Evolutionary conservation across 225 moss, liverwort and hornwort species (phyloP).

Genomic region (Lunularia cruciata): DNA sequence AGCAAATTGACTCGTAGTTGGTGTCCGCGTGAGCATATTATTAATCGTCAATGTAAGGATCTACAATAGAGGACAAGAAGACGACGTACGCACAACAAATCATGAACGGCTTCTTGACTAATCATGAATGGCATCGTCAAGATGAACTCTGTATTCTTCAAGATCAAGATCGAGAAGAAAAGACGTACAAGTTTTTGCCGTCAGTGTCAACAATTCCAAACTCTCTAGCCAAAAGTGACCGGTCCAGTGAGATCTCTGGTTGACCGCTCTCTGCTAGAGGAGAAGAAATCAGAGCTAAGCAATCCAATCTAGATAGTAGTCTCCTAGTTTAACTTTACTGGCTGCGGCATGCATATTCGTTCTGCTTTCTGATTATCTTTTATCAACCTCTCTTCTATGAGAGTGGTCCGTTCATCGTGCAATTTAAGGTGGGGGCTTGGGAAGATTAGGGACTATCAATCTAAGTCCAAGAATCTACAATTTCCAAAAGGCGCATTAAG

Average conservation of each 20-base stretch:
- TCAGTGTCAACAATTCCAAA: slow-evolving; percentile 21
- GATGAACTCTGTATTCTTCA: background rate
- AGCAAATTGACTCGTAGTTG: background rate
- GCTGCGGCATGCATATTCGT: no score
- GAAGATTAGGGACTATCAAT: no score
- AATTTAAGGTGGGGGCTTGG: no score
- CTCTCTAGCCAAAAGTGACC: slow-evolving; percentile 20
- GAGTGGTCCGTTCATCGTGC: no score
- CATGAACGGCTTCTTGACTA: no score
- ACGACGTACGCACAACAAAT: background rate
- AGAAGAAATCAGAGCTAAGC: background rate
- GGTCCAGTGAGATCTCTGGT: slow-evolving; percentile 28
- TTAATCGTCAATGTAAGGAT: background rate
- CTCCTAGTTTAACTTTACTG: no score
- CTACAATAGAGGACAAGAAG: background rate
- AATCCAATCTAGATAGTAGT: background rate
- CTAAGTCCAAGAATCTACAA: no score
- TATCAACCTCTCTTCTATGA: no score
- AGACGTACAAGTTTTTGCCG: slow-evolving; percentile 18
- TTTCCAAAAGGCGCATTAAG: no score
- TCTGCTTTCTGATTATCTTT: no score
- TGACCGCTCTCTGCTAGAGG: slow-evolving; percentile 33
- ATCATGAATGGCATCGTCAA: background rate
- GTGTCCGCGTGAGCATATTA: no score
- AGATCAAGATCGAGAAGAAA: background rate